Conservation (phyloP, 2,329 filamentous ascomycete genomes). For the Fusarium anthophilum region DNA sequence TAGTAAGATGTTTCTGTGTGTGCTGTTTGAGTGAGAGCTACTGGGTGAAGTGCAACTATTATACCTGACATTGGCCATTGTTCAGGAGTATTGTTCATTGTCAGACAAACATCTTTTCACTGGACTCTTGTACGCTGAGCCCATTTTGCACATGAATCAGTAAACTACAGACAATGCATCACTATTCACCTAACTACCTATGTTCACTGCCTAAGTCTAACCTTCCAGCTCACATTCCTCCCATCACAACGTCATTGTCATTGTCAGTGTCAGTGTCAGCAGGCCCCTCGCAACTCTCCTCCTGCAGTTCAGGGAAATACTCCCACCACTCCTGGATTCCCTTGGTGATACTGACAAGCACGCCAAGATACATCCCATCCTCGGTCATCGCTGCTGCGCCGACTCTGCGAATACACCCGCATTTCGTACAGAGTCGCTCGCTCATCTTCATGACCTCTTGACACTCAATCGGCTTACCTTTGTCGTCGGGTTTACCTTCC, state of each 20-base stretch:
- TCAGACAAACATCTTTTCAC: not conserved
- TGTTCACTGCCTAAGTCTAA: not conserved
- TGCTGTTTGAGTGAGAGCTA: not conserved
- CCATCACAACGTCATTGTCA: not conserved
- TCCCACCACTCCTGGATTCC: not conserved
- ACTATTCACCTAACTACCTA: not conserved
- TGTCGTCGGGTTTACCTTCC: not conserved
- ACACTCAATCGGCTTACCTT: not conserved
- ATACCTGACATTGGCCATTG: fast-evolving
- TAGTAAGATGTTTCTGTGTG: not conserved
- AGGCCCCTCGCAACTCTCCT: not conserved
- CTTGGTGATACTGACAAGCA: not conserved
- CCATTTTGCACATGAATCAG: not conserved
- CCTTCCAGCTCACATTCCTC: not conserved
- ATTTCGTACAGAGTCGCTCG: not conserved
- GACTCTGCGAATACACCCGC: not conserved
- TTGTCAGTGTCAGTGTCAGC: not conserved
- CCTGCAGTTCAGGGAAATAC: not conserved
- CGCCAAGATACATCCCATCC: not conserved
- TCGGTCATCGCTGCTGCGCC: not conserved
- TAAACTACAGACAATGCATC: not conserved
- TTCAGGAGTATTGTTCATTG: not conserved
- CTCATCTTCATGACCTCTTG: not conserved
- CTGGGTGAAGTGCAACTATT: fast-evolving
- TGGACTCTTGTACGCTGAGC: fast-evolving